Evolutionary conservation across 805 yeast species (phyloP), one percentile per base, ranked within the genome.

Genomic region (Maudiozyma bulderi): DNA sequence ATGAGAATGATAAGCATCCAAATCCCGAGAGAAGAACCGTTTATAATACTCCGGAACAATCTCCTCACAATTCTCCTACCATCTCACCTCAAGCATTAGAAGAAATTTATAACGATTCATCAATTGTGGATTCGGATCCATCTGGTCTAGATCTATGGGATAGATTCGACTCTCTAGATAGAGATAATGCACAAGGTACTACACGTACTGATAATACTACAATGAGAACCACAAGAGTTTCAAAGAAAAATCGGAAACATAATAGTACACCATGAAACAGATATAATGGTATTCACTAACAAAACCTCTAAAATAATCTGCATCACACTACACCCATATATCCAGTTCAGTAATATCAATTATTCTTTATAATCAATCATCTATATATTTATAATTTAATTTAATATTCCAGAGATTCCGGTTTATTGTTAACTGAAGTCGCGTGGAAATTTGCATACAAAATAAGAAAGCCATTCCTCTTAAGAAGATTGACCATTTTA

Each of bases 1-100:
- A 35, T 7, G 15, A 11, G 2, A 35, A 35, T 35, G 39, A 35
- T 20, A 32, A 32, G 26, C 26, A 3, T 4, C 26, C 26, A 20
- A 3, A 11, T 43, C 44, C 20, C 28, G 40, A 20, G 26, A 20
- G 9, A 8, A 39, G 8, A 39, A 15, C 34, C 3, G 29, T 41
- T 7, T 43, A 43, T 20, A 34, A 44, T 14, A 44, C 46, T 4
- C 46, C 46, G 26, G n/a, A 8, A 5, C 46, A 44, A 34, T 44
- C 46, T 6, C 46, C 46, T 8, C 32, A 14, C 2, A 26, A 28
- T 6, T 14, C 32, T 6, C 32, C 43, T 28, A 35, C 38, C 11
- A n/a, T 35, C 8, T 35, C 38, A 6, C 38, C 38, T 5, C 38
- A 35, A 9, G 15, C 13, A 35, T 14, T n/a, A 9, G 8, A 7